Evolutionary conservation across 2,329 filamentous ascomycete species (phyloP).

Genomic region (Hypomyces rosellus): DNA sequence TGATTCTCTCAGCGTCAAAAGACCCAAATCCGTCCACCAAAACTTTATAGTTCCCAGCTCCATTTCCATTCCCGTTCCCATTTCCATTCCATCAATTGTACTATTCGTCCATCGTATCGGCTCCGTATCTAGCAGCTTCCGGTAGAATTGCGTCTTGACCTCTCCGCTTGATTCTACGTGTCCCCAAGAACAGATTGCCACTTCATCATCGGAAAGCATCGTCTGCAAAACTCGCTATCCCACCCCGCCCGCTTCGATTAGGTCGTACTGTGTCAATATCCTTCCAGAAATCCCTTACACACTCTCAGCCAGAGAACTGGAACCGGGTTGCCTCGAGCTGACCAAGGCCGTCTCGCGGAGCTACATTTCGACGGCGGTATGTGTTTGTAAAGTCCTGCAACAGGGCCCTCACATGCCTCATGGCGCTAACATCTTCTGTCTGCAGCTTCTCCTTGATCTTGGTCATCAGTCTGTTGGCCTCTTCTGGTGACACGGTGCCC

Average conservation of each 20-base stretch:
- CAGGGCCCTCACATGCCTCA: conserved; percentile 74
- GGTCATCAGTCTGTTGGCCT: conserved; percentile 72
- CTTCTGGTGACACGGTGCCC: conserved; percentile 71
- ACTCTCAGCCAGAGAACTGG: conserved; percentile 54
- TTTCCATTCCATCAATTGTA: neutral
- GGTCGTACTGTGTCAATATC: no score
- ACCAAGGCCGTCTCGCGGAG: conserved; percentile 86
- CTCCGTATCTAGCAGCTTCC: no score
- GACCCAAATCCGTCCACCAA: conserved; percentile 19
- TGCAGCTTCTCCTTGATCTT: conserved; percentile 75
- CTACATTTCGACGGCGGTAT: conserved; percentile 88
- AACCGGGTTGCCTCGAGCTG: conserved; percentile 82
- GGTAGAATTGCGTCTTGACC: no score
- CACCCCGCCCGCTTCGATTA: no score
- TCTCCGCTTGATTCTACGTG: no score
- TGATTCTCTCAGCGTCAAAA: conserved; percentile 6
- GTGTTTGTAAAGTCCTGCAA: conserved; percentile 96
- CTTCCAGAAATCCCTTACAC: no score
- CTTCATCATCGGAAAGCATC: no score
- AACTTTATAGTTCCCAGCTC: conserved; percentile 2
- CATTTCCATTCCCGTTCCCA: conserved; percentile 1
- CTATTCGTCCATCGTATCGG: no score
- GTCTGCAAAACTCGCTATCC: no score
- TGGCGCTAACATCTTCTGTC: conserved; percentile 51
- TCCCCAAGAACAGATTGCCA: no score